Conservation (phyloP, 2,329 filamentous ascomycete genomes). For the Myrmaecium sp. region DNA sequence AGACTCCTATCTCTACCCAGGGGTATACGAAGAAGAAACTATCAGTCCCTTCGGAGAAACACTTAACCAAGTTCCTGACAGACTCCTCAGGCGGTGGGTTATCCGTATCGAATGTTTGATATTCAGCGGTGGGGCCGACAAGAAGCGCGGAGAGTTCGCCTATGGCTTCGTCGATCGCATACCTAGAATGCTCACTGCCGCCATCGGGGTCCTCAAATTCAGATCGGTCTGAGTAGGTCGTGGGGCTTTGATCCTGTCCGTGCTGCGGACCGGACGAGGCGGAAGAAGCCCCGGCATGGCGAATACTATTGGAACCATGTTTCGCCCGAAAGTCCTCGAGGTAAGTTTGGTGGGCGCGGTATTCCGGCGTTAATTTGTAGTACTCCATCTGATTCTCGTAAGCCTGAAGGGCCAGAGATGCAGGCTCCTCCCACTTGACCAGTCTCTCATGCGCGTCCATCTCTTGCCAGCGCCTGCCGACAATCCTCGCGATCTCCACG, state of each 20-base stretch:
- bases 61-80: conserved; percentile 15
- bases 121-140: conserved; percentile 7
- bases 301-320: no score
- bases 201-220: neutral
- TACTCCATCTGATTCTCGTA: conserved; percentile 22
- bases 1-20: conserved; percentile 13
- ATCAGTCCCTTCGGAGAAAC: conserved; percentile 17
- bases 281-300: no score
- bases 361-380: conserved; percentile 21
- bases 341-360: conserved; percentile 19
- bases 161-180: no score
- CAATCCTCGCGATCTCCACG: conserved; percentile 21
- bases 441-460: conserved; percentile 17
- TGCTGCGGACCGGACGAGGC: no score
- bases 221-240: conserved; percentile 2
- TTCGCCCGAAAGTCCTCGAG: conserved; percentile 18
- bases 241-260: neutral
- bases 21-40: conserved; percentile 21
- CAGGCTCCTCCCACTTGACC: conserved; percentile 20
- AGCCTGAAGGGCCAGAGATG: conserved; percentile 20
- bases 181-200: neutral
- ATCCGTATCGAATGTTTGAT: conserved; percentile 11
- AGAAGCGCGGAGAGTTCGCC: conserved; percentile 9
- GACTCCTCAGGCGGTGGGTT: conserved; percentile 15
- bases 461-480: conserved; percentile 21